phyloP scores from a whole-genome alignment of 306 rosid genomes.

The Styphnolobium japonicum region DNA sequence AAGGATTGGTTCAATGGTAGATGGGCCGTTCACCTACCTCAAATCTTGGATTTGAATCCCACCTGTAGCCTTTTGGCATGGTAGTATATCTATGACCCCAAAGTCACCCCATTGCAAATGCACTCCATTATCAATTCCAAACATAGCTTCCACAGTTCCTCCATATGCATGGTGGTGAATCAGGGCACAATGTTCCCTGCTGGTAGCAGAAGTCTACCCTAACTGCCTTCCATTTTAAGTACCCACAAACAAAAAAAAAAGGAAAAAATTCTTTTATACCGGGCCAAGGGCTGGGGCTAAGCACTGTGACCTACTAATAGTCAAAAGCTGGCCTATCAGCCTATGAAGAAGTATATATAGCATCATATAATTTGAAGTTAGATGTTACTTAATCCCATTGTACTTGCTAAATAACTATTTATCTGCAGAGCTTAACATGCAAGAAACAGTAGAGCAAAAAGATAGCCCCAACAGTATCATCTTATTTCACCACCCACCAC shows the following conservation, averaged over 20 bases:
- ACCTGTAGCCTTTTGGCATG: not conserved
- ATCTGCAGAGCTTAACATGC: not conserved
- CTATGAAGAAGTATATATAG: not conserved
- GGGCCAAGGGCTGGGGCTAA: not conserved
- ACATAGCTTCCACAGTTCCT: not conserved
- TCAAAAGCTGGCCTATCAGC: not conserved
- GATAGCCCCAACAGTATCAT: not conserved
- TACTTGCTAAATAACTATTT: not conserved
- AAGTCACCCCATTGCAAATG: not conserved
- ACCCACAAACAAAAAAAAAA: not conserved
- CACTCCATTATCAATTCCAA: not conserved
- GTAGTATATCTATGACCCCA: not conserved
- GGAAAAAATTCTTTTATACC: not conserved
- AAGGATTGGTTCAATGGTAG: not conserved
- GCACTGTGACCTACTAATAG: not conserved
- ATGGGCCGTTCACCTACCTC: not conserved
- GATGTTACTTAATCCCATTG: not conserved
- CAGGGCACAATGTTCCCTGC: not conserved
- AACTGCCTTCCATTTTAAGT: not conserved
- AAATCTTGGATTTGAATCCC: not conserved
- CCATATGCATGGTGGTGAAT: not conserved
- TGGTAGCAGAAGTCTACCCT: not conserved
- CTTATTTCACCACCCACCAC: not conserved
- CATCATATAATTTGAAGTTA: not conserved
- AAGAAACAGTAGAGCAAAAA: not conserved